Percentiles rank a stretch among this genome's conserved stretches.
These are phyloP conservation scores for Marasmius fiardii DNA, from an alignment of 1,284 basidiomycete species.

Conservation along the genomic window DNA sequence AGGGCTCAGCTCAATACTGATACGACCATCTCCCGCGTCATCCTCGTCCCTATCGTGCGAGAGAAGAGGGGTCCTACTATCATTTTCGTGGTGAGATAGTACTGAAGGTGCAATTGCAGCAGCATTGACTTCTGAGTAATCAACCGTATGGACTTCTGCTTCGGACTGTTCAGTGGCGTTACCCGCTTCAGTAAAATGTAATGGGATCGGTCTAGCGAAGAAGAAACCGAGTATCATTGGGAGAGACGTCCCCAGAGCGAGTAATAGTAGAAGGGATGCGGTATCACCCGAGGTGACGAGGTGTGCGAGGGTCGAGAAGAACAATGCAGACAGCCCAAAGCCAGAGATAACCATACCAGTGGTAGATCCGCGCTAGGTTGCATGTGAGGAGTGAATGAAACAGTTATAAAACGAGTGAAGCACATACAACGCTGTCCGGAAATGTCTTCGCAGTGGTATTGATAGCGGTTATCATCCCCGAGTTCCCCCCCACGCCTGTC, in stretches of 20 bases:
- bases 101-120: conserved; percentile 12
- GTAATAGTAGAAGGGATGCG: conserved; percentile 63
- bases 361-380: conserved; percentile 58
- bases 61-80: conserved; percentile 17
- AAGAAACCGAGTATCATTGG: conserved; percentile 70
- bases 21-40: conserved; percentile 13
- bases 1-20: conserved; percentile 11
- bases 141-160: no score
- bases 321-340: conserved; percentile 82
- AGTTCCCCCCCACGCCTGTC: conserved; percentile 63
- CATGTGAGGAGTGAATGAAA: neutral
- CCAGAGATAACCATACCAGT: conserved; percentile 77
- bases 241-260: conserved; percentile 66
- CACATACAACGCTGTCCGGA: conserved; percentile 42
- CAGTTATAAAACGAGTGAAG: neutral
- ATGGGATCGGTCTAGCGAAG: conserved; percentile 58
- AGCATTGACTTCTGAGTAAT: conserved; percentile 15
- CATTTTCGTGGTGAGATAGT: conserved; percentile 13
- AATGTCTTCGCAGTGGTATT: conserved; percentile 71
- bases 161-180: conserved; percentile 5
- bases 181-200: conserved; percentile 24
- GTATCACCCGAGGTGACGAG: conserved; percentile 68
- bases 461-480: conserved; percentile 49
- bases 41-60: conserved; percentile 19
- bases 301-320: conserved; percentile 71